phyloP scores from a whole-genome alignment of 306 rosid genomes.

The Ormosia semicastrata region DNA sequence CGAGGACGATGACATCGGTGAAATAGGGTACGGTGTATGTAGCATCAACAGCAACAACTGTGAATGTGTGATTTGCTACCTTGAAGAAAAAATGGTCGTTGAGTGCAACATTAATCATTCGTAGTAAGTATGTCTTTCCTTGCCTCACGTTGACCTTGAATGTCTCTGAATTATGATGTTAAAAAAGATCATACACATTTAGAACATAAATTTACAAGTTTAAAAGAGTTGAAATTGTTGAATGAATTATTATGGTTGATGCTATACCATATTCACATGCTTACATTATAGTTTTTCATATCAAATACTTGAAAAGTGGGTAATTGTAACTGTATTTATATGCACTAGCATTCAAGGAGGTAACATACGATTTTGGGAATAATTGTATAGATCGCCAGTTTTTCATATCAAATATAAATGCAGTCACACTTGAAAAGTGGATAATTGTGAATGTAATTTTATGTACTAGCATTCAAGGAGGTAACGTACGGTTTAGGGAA shows the following conservation, averaged over 20 bases:
- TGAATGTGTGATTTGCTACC: constrained; percentile 56
- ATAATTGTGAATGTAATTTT: neutral
- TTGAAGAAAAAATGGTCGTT: constrained; percentile 55
- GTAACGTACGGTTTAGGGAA: constrained; percentile 28
- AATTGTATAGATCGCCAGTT: too few species aligned
- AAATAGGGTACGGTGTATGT: constrained; percentile 39
- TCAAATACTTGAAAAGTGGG: too few species aligned
- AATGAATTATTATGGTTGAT: too few species aligned
- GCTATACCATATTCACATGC: too few species aligned
- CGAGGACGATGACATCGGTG: constrained; percentile 42
- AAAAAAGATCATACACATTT: neutral
- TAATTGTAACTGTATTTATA: too few species aligned
- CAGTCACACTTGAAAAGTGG: neutral
- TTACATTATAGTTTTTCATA: too few species aligned
- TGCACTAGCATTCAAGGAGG: too few species aligned
- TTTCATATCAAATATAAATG: too few species aligned
- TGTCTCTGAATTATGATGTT: neutral
- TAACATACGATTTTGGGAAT: too few species aligned
- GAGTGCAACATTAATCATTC: constrained; percentile 58
- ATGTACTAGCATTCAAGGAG: neutral
- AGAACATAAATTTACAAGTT: neutral
- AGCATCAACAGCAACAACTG: constrained; percentile 57
- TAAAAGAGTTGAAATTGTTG: too few species aligned
- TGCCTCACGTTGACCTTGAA: constrained; percentile 32
- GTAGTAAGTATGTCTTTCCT: constrained; percentile 51